A percentile compares a stretch with the other conserved stretches of the same genome.
Conservation (phyloP, 805 yeast genomes). For the Ogataea pini region DNA sequence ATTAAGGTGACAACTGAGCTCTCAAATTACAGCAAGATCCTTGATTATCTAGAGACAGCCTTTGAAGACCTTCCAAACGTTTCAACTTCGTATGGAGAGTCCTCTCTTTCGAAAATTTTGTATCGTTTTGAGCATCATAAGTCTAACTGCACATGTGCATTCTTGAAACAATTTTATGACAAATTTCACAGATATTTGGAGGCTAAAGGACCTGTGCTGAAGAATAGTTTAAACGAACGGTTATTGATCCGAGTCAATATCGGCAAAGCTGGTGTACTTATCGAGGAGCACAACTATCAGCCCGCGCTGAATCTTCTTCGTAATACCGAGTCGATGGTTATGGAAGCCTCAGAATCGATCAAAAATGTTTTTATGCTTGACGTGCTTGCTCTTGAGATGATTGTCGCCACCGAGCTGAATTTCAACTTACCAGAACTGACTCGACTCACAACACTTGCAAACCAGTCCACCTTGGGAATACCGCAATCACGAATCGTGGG, state of each 20-base stretch:
- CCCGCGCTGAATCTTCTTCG: slow-evolving; percentile 39
- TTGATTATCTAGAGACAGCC: slow-evolving; percentile 20
- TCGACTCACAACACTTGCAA: slow-evolving; percentile 49
- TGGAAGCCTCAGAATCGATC: slow-evolving; percentile 44
- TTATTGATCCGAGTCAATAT: slow-evolving; percentile 50
- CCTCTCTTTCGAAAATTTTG: slow-evolving; percentile 34
- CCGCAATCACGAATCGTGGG: slow-evolving; percentile 79
- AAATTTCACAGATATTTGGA: slow-evolving; percentile 21
- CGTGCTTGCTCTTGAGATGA: slow-evolving; percentile 65
- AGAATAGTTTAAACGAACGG: slow-evolving; percentile 34
- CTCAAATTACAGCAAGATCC: slow-evolving; percentile 17
- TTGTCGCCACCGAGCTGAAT: slow-evolving; percentile 44
- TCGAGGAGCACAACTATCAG: slow-evolving; percentile 31
- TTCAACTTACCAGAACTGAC: slow-evolving; percentile 39
- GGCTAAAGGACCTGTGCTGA: slow-evolving; percentile 15
- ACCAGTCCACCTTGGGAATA: slow-evolving; percentile 56
- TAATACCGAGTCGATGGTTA: slow-evolving; percentile 40
- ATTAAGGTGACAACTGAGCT: slow-evolving; percentile 31
- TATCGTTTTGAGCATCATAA: slow-evolving; percentile 30
- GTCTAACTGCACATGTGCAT: slow-evolving; percentile 12
- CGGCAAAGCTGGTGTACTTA: slow-evolving; percentile 42
- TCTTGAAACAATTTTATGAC: slow-evolving; percentile 26
- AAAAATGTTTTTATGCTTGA: slow-evolving; percentile 56
- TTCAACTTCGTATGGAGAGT: slow-evolving; percentile 28
- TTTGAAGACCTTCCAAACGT: slow-evolving; percentile 23